Base-by-base conservation (phyloP, 2,329 filamentous ascomycete species). In the Diplodia seriata region DNA sequence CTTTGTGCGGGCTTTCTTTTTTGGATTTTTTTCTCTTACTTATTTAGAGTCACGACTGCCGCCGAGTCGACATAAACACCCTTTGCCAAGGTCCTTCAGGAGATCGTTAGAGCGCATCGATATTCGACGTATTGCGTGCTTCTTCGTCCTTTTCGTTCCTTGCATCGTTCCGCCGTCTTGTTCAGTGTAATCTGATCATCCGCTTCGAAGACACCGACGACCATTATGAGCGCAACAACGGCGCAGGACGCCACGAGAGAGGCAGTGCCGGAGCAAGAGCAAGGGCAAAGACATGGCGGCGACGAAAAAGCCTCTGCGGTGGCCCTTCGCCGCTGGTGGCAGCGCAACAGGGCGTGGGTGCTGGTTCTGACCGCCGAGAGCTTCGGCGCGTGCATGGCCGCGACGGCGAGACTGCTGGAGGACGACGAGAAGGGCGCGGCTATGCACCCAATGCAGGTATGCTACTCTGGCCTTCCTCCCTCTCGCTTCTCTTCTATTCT, bases 361-460 rank as follows among this genome's bases (percentile, higher is more conserved):
- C 31, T 67, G 1, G 66, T 67, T 4, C 47, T 67, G 56, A 18
- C 49, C 18, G 55, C 66, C 0, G 66, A 67, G 47, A 53, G 56
- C 56, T 67, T 67, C 18, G 66, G 66, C 36, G 66, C 66, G 20
- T 62, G 56, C 36, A 67, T 67, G 66, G 55, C 55, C 20, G 66
- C 66, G 9, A 54, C 56, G 66, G 66, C 56, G 18, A 49, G 56
- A 23, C 47, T 67, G 49, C 29, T 67, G 55, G 66, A 61, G 33
- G 56, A 67, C 26, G 50, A 62, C 7, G 56, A 67, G 47, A 51
- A 67, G 14, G 66, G 56, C 18, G 23, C 53, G 7, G 56, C 54
- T 1, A 67, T 67, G 66, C 66, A 67, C 31, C 66, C 66, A 7
- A 67, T 67, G 66, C 66, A 67, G 66, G 66, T 67, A 59, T 14